Evolutionary conservation across 345 rosid genomes (phyloP).

Genomic region (Chamaenerion angustifolium): DNA sequence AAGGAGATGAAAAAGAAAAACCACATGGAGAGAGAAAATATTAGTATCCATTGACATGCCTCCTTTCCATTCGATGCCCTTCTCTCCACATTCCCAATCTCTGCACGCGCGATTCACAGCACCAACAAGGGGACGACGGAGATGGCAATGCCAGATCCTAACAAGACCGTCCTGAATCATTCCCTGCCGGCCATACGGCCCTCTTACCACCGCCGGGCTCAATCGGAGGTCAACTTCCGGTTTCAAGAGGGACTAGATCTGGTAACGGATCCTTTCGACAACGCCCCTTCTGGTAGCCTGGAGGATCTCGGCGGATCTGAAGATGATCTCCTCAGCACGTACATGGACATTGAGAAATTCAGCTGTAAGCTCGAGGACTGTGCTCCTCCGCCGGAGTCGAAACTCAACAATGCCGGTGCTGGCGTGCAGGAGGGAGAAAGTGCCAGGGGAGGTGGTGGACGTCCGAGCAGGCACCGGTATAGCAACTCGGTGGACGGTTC

Average conservation of each 20-base stretch:
- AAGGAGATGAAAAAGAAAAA: too few species aligned
- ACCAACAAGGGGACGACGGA: too few species aligned
- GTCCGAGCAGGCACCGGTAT: constrained; percentile 54
- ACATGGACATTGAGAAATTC: constrained; percentile 80
- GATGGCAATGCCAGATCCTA: constrained; percentile 8
- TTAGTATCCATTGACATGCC: too few species aligned
- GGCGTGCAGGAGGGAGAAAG: background rate
- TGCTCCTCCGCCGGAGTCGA: constrained; percentile 6
- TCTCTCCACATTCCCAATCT: constrained; percentile 17
- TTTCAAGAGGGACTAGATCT: constrained; percentile 69
- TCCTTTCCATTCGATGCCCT: constrained; percentile 3
- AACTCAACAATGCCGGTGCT: constrained; percentile 28
- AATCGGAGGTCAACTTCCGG: constrained; percentile 76
- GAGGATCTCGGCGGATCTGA: constrained; percentile 57
- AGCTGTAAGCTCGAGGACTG: constrained; percentile 36
- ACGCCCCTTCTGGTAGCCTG: constrained; percentile 22
- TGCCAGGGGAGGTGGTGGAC: background rate
- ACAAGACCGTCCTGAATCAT: background rate
- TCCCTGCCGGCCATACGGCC: constrained; percentile 17
- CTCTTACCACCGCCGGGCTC: constrained; percentile 69
- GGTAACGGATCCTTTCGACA: constrained; percentile 41
- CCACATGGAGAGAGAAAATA: too few species aligned
- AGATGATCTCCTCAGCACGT: constrained; percentile 70
- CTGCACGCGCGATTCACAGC: constrained; percentile 1
- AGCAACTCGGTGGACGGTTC: constrained; percentile 83